Base-by-base conservation (phyloP, 257 asterid genomes). In the Paraleonurus japonicus region DNA sequence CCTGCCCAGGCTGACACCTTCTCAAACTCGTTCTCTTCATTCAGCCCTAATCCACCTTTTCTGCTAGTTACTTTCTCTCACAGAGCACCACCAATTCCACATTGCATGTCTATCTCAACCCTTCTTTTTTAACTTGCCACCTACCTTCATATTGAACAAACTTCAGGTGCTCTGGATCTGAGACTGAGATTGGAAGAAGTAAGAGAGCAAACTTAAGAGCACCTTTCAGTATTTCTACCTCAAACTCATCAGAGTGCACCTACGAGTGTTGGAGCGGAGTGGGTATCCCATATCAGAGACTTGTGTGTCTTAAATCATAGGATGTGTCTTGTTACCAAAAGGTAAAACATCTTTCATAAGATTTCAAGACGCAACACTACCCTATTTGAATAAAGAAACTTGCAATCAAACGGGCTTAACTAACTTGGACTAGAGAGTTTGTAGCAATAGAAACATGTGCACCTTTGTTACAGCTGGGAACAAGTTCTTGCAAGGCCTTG, bases 401-500 rank as follows among this genome's bases (percentile, higher is more conserved):
- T 7, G 53, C 19, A 62, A 13, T 71, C 62, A 48, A 62, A 69
- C 12, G 19, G 23, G 16, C 9, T 6, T 24, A 19, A 69, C 17
- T 12, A 57, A 53, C 37, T 10, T 2, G 61, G n/a, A 30, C 66
- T 30, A 71, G n/a, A 54, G 11, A 12, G 13, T 28, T 24, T 65
- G 27, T 64, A 16, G 39, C 33, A 76, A 43, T 4, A 45, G 32
- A 70, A 59, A 12, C 5, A 32, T 3, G 67, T 85, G 69, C 54
- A 91, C 97, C 95, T 91, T n/a, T 91, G 81, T 85, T 91, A 82
- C 96, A 89, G 88, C 96, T 87, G 71, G 97, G 96, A 76, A 91
- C 97, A 61, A 91, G 86, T 80, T 91, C 95, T 78, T 91, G 96
- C 92, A 91, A 80, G 57, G 97, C 97, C 87, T 87, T 91, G 55